phyloP scores from a whole-genome alignment of 257 asterid genomes.

The Nicotiana attenuata region DNA sequence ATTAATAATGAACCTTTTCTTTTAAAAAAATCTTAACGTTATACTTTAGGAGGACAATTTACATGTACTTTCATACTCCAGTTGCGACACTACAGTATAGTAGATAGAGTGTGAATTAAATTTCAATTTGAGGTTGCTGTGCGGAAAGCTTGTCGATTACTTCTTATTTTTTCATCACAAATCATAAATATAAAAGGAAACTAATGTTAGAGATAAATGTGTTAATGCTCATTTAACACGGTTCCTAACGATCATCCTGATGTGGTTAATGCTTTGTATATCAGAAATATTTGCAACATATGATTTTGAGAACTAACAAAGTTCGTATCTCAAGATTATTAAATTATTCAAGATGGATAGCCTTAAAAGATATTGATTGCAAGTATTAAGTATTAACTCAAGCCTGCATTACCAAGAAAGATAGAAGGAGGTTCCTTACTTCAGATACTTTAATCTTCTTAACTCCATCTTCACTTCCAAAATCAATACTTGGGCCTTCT shows the following conservation, averaged over 20 bases:
- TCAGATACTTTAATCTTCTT: no score
- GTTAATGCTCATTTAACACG: not conserved
- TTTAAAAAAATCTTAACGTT: not conserved
- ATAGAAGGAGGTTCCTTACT: constrained; percentile 38
- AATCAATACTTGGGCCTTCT: no score
- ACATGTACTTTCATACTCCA: not conserved
- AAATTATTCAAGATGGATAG: not conserved
- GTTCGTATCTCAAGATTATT: not conserved
- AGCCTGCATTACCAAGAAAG: not conserved
- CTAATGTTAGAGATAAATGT: not conserved
- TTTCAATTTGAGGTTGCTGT: not conserved
- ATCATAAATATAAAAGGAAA: not conserved
- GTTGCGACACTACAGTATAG: not conserved
- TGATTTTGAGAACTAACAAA: not conserved
- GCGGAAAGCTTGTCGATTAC: not conserved
- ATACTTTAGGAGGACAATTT: not conserved
- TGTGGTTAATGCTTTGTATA: not conserved
- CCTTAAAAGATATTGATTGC: not conserved
- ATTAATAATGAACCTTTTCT: not conserved
- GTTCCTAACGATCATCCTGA: not conserved
- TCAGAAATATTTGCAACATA: not conserved
- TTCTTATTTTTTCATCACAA: not conserved
- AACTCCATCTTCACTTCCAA: no score
- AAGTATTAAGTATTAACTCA: not conserved
- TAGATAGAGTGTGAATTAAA: not conserved